Evolutionary conservation across 148 eudicot species (phyloP).

Genomic region (Limonium bicolor): DNA sequence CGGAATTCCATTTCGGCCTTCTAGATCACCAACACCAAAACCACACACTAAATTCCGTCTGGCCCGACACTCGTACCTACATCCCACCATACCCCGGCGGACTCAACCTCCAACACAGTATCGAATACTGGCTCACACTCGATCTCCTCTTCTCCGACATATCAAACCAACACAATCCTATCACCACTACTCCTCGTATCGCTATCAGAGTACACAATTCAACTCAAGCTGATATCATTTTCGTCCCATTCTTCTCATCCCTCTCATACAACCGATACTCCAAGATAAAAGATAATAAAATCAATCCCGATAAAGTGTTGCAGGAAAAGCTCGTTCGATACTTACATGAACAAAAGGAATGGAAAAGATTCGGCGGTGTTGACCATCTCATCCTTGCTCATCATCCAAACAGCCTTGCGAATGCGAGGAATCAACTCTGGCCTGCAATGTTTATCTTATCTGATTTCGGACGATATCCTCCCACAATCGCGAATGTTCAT

Average conservation of each 20-base stretch:
- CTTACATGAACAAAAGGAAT: slow-evolving; percentile 59
- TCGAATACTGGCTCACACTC: slow-evolving; percentile 93
- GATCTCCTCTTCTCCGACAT: slow-evolving; percentile 76
- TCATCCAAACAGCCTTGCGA: slow-evolving; percentile 83
- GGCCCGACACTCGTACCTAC: slow-evolving; percentile 63
- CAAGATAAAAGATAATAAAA: slow-evolving; percentile 30
- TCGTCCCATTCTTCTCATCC: slow-evolving; percentile 92
- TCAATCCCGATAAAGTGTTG: slow-evolving; percentile 26
- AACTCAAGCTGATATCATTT: slow-evolving; percentile 80
- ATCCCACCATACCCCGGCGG: slow-evolving; percentile 89
- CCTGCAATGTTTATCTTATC: slow-evolving; percentile 76
- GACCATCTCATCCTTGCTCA: slow-evolving; percentile 88
- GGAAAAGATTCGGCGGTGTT: slow-evolving; percentile 77
- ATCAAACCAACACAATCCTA: slow-evolving; percentile 7
- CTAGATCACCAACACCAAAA: slow-evolving; percentile 51
- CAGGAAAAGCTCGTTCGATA: slow-evolving; percentile 66
- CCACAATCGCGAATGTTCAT: slow-evolving; percentile 74
- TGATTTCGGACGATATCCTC: slow-evolving; percentile 97
- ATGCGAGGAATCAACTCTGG: slow-evolving; percentile 81
- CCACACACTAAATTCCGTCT: slow-evolving; percentile 33
- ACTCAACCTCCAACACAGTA: slow-evolving; percentile 84
- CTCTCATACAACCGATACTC: slow-evolving; percentile 62
- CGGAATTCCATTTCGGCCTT: slow-evolving; percentile 80
- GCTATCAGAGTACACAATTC: slow-evolving; percentile 70
- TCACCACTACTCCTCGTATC: slow-evolving; percentile 23